phyloP scores from a whole-genome alignment of 306 rosid genomes.

The Cicer pinnatifidum region DNA sequence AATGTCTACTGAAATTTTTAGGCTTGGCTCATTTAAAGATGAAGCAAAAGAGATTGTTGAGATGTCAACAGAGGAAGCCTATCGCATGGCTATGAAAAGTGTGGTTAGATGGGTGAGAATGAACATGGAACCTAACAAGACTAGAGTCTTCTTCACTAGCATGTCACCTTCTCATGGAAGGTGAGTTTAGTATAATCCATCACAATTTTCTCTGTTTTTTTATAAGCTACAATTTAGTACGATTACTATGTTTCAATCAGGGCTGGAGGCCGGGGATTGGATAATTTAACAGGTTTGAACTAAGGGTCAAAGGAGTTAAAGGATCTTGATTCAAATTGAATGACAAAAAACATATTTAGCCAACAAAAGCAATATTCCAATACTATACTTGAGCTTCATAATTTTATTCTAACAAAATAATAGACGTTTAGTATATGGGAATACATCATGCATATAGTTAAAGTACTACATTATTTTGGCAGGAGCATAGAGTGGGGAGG shows the following conservation, averaged over 20 bases:
- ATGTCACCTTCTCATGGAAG: constrained; percentile 94
- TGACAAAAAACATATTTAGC: no score
- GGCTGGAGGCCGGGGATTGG: no score
- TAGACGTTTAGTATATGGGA: not conserved
- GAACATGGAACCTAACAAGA: constrained; percentile 77
- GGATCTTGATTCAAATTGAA: no score
- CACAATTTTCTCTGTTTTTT: not conserved
- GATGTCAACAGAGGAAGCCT: constrained; percentile 74
- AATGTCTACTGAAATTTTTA: constrained; percentile 36
- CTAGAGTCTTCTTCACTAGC: constrained; percentile 92
- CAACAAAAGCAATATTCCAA: no score
- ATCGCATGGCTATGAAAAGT: constrained; percentile 90
- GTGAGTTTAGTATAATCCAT: constrained; percentile 47
- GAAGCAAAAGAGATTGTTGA: constrained; percentile 71
- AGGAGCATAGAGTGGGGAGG: constrained; percentile 94
- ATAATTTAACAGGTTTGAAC: no score
- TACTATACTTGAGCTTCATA: not conserved
- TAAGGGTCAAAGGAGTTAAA: no score
- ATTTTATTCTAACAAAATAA: not conserved
- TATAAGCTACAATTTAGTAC: not conserved
- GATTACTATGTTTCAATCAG: not conserved
- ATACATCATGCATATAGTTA: not conserved
- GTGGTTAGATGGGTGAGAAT: constrained; percentile 80
- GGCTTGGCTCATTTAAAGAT: constrained; percentile 84
- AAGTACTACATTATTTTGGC: constrained; percentile 28